Evolutionary conservation across 106 monocot genomes (phyloP).

Genomic region (Dioscorea dumetorum): DNA sequence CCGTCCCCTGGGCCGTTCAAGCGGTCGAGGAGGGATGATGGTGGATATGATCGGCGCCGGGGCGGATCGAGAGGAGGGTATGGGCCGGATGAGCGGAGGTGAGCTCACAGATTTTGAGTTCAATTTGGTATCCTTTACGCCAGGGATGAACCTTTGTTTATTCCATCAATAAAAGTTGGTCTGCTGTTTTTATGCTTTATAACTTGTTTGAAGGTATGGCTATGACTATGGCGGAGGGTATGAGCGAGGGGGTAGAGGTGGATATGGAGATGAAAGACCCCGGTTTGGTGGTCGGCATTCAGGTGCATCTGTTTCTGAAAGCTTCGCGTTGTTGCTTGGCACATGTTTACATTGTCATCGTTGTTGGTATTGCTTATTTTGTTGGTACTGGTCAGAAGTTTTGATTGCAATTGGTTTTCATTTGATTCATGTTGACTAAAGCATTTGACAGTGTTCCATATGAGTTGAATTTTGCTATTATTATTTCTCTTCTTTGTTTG

Average conservation of each 20-base stretch:
- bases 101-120: not conserved
- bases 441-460: no score
- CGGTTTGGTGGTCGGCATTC: conserved; percentile 38
- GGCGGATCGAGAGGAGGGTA: conserved; percentile 42
- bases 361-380: no score
- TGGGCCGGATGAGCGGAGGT: not conserved
- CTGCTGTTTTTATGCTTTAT: not conserved
- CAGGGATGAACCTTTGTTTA: not conserved
- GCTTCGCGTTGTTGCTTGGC: no score
- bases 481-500: no score
- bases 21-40: conserved; percentile 80
- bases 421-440: no score
- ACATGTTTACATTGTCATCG: no score
- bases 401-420: no score
- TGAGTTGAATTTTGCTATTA: no score
- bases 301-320: conserved; percentile 19
- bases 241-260: conserved; percentile 35
- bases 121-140: not conserved
- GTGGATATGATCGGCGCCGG: conserved; percentile 56
- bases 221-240: conserved; percentile 56
- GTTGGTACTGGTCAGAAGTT: no score
- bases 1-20: conserved; percentile 61
- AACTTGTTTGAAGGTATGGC: conserved; percentile 30
- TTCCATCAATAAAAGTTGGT: no score
- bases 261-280: conserved; percentile 52